Evolutionary conservation across 2,329 filamentous ascomycete species (phyloP).

Genomic region (Fusarium zealandicum): DNA sequence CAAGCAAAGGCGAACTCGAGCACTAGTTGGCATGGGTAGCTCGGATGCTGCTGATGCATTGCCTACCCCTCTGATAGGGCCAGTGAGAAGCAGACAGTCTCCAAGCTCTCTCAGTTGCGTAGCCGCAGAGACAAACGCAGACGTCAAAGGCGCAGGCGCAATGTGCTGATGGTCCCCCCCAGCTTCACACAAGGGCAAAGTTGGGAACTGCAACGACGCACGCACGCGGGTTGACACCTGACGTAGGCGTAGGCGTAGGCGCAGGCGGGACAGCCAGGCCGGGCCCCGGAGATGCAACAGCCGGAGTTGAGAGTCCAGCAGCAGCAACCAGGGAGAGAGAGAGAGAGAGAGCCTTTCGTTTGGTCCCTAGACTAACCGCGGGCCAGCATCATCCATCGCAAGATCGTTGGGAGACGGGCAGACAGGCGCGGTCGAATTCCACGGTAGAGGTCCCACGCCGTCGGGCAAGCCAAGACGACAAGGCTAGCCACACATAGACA

Average conservation of each 20-base stretch:
- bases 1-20: constrained; percentile 21
- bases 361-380: constrained; percentile 16
- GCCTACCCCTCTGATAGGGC: constrained; percentile 23
- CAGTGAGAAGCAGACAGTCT: constrained; percentile 14
- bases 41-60: constrained; percentile 23
- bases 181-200: constrained; percentile 9
- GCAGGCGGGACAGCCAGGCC: constrained; percentile 10
- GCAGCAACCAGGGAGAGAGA: constrained; percentile 8
- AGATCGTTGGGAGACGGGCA: constrained; percentile 11
- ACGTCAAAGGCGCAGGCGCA: constrained; percentile 3
- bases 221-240: background rate
- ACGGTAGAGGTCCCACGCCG: constrained; percentile 17
- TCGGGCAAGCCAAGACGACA: constrained; percentile 18
- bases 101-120: constrained; percentile 11
- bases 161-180: constrained; percentile 4
- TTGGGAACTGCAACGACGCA: background rate
- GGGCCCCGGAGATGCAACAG: constrained; percentile 3
- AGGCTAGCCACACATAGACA: constrained; percentile 30
- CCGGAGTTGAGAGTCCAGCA: constrained; percentile 11
- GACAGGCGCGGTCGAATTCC: constrained; percentile 18
- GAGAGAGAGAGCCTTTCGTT: constrained; percentile 25
- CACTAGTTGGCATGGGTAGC: constrained; percentile 27
- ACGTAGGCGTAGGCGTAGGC: constrained; percentile 11
- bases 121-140: constrained; percentile 4
- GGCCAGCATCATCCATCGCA: constrained; percentile 31